These are phyloP conservation scores for Monilinia fructicola DNA, from an alignment of 2,329 filamentous ascomycete species.

Conservation along the genomic window DNA sequence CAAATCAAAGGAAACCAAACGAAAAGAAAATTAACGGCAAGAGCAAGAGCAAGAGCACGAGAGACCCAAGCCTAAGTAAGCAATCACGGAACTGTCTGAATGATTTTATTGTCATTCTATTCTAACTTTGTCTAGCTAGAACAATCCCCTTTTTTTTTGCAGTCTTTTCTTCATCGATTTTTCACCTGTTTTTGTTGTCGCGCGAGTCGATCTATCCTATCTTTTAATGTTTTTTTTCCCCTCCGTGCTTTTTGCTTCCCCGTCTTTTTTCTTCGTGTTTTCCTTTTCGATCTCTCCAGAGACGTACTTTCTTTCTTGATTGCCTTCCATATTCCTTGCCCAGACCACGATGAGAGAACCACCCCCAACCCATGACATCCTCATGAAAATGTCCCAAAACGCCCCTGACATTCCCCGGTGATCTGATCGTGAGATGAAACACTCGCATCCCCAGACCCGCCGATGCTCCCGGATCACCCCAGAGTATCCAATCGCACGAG, in stretches of 20 bases:
- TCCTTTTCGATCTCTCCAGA: conserved; percentile 4
- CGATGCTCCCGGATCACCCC: background rate
- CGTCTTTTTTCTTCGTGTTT: background rate
- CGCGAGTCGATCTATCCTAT: background rate
- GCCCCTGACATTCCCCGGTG: background rate
- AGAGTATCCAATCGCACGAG: background rate
- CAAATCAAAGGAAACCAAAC: too few species aligned
- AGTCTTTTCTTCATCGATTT: background rate
- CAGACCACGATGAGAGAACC: background rate
- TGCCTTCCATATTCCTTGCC: too few species aligned
- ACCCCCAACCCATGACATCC: too few species aligned
- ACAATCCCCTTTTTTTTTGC: conserved; percentile 7
- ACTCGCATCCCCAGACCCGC: background rate
- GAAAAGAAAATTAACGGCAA: too few species aligned
- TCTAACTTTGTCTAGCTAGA: background rate
- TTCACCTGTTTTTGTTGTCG: background rate
- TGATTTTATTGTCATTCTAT: background rate
- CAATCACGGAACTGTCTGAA: background rate
- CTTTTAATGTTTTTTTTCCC: background rate
- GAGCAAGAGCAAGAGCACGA: background rate
- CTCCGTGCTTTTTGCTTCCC: background rate
- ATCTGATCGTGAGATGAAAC: background rate
- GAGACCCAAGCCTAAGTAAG: background rate
- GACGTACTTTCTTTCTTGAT: background rate
- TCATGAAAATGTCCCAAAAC: background rate